Evolutionary conservation across 306 rosid species (phyloP).

Genomic region (Glycine latifolia): DNA sequence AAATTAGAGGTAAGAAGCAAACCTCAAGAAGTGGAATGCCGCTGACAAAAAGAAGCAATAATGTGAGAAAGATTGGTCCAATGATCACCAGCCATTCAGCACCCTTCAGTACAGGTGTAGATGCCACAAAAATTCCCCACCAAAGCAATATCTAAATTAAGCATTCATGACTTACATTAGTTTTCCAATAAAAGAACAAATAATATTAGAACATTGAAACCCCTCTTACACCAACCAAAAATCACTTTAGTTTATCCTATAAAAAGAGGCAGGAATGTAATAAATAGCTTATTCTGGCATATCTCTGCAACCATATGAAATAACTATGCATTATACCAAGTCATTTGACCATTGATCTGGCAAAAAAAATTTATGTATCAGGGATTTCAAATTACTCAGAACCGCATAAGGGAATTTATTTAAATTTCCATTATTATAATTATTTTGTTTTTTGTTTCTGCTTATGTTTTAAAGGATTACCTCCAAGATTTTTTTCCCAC

Average conservation of each 20-base stretch:
- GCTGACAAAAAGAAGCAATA: conserved; percentile 94
- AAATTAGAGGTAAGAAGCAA: conserved; percentile 49
- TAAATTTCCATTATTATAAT: too few relatives aligned
- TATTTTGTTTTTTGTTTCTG: too few relatives aligned
- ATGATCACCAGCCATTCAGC: conserved; percentile 92
- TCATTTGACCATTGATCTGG: neutral
- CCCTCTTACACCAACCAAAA: neutral
- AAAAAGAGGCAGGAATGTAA: conserved; percentile 18
- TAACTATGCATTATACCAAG: neutral
- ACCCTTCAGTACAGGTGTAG: conserved; percentile 73
- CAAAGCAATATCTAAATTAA: conserved; percentile 79
- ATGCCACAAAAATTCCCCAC: conserved; percentile 97
- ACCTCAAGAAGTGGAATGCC: conserved; percentile 98
- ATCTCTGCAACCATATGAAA: conserved; percentile 27
- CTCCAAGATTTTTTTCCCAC: neutral
- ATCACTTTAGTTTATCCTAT: conserved; percentile 19
- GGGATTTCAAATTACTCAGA: neutral
- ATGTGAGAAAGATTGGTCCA: conserved; percentile 84
- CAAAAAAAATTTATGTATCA: neutral
- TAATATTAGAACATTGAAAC: conserved; percentile 8
- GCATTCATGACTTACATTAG: conserved; percentile 37
- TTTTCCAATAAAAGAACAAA: conserved; percentile 21
- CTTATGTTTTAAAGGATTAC: neutral
- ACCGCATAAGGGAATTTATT: neutral
- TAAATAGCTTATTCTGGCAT: conserved; percentile 16